phyloP scores from a whole-genome alignment of 2,329 filamentous ascomycete species.

The Trichoderma polysporum region DNA sequence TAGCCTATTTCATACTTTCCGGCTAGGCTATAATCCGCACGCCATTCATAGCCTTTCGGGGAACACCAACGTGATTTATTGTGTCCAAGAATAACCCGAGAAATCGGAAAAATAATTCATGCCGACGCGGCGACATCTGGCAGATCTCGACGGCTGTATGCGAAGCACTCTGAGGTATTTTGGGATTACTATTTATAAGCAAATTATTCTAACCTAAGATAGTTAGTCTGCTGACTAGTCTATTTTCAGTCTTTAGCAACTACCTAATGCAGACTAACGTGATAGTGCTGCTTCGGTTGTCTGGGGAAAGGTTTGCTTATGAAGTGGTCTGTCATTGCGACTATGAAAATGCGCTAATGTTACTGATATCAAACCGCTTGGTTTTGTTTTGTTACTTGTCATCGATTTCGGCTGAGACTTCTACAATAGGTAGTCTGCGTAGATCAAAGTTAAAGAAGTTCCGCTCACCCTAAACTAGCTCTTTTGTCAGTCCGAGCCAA shows the following conservation, averaged over 20 bases:
- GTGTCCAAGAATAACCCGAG: not conserved
- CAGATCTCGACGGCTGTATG: not conserved
- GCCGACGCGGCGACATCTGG: not conserved
- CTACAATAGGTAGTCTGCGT: not conserved
- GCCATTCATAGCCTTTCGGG: not conserved
- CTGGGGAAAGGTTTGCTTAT: no score
- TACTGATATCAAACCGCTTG: not conserved
- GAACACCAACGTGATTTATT: not conserved
- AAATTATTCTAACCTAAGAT: not conserved
- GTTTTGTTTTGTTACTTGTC: not conserved
- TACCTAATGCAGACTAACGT: not conserved
- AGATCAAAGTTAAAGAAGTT: no score
- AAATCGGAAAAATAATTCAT: not conserved
- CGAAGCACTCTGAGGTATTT: not conserved
- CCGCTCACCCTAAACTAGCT: not conserved
- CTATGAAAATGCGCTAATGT: not conserved
- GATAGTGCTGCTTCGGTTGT: no score
- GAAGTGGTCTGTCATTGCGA: not conserved
- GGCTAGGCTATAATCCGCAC: not conserved
- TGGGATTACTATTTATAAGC: not conserved
- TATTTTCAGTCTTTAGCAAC: not conserved
- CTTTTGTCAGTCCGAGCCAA: not conserved
- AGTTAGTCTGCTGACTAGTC: not conserved
- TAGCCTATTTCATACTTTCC: no score
- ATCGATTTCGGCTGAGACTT: not conserved